A percentile compares a stretch with the other conserved stretches of the same genome.
Conservation (phyloP, 148 eudicot genomes). For the Silene uniflora region DNA sequence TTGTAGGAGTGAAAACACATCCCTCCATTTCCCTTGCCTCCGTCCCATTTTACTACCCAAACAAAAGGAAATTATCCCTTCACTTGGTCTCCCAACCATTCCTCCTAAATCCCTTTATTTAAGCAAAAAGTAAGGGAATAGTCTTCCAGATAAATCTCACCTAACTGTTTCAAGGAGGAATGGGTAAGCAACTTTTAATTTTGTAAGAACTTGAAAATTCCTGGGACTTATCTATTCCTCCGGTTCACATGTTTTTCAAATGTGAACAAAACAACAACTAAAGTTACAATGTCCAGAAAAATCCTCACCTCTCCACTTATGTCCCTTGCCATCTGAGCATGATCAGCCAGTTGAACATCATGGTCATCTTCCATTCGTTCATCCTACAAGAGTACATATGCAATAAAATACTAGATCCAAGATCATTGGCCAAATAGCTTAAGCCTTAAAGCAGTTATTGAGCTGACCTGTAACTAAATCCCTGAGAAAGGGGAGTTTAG, state of each 20-base stretch:
- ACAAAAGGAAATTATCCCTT: background rate
- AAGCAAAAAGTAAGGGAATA: background rate
- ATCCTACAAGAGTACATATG: slow-evolving; percentile 35
- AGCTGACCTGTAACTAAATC: background rate
- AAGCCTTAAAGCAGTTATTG: background rate
- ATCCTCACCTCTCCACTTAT: slow-evolving; percentile 41
- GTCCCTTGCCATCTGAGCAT: slow-evolving; percentile 58
- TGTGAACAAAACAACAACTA: background rate
- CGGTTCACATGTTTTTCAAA: background rate
- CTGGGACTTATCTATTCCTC: background rate
- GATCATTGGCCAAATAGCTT: background rate
- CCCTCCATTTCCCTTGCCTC: background rate
- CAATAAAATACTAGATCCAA: background rate
- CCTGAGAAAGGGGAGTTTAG: background rate
- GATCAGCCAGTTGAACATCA: slow-evolving; percentile 44
- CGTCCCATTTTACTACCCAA: background rate
- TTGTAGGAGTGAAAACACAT: background rate
- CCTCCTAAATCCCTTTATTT: too few relatives aligned
- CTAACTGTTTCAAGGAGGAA: background rate
- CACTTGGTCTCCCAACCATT: background rate
- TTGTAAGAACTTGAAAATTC: background rate
- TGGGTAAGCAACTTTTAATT: background rate
- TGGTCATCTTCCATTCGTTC: slow-evolving; percentile 50
- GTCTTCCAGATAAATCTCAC: background rate
- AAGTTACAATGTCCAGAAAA: background rate